Conservation (phyloP, 257 asterid genomes). For the Osmanthus fragrans region DNA sequence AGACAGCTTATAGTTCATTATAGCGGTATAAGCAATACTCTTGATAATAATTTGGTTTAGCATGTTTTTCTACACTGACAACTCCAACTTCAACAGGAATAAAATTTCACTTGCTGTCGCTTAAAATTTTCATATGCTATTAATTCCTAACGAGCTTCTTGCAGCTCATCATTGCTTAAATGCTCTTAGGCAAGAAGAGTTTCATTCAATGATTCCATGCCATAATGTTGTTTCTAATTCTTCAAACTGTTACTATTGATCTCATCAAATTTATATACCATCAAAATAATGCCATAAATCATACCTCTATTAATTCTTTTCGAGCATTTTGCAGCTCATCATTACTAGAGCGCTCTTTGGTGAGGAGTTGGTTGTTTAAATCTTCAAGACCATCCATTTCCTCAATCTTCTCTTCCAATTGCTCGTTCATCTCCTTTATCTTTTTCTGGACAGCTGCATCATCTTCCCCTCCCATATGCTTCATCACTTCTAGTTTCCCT, state of each 20-base stretch:
- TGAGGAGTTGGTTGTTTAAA: constrained; percentile 35
- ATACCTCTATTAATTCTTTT: constrained; percentile 35
- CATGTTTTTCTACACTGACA: not conserved
- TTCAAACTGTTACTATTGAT: not conserved
- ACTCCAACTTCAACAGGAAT: not conserved
- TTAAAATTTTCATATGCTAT: constrained; percentile 16
- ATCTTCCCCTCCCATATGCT: constrained; percentile 56
- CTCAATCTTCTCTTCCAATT: constrained; percentile 39
- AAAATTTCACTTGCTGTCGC: not conserved
- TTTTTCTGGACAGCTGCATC: constrained; percentile 49
- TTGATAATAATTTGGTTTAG: not conserved
- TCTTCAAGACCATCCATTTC: constrained; percentile 44
- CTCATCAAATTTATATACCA: not conserved
- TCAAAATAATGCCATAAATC: not conserved
- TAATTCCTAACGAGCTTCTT: constrained; percentile 35
- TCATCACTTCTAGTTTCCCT: constrained; percentile 61
- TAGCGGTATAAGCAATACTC: not conserved
- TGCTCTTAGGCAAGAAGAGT: constrained; percentile 34
- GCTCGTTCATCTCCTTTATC: constrained; percentile 49
- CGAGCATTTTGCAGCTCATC: constrained; percentile 69
- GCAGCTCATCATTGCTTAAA: constrained; percentile 41
- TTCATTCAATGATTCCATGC: not conserved
- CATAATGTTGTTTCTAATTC: not conserved
- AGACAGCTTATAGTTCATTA: not conserved
- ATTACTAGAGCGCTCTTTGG: constrained; percentile 55